These are phyloP conservation scores for Triticum turgidum DNA, from an alignment of 176 grass and related monocot genomes.

Conservation along the genomic window DNA sequence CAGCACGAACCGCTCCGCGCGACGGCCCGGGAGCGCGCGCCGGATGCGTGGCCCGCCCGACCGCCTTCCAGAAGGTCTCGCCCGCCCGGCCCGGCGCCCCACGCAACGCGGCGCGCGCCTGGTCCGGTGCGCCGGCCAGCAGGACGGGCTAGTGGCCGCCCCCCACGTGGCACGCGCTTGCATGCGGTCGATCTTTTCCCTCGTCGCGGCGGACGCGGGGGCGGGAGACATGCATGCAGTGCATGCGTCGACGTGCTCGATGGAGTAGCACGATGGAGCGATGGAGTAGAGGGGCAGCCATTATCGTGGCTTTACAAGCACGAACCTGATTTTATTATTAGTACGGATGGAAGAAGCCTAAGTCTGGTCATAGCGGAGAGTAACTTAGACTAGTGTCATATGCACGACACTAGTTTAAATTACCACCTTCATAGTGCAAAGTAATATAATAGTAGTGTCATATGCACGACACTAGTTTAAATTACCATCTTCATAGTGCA, in stretches of 20 bases:
- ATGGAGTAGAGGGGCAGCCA: not conserved
- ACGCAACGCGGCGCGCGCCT: not conserved
- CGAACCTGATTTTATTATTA: not conserved
- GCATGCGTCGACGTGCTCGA: not conserved
- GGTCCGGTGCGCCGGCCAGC: not conserved
- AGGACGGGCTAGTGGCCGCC: not conserved
- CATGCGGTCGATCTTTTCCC: not conserved
- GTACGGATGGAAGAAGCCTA: not conserved
- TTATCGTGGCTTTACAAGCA: not conserved
- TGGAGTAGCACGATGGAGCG: not conserved
- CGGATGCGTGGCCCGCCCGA: not conserved
- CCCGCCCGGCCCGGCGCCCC: not conserved
- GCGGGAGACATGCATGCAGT: slow-evolving; percentile 11
- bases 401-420: no score
- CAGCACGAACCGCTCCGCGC: not conserved
- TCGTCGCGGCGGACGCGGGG: not conserved
- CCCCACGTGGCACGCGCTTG: slow-evolving; percentile 1
- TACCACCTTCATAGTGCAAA: no score
- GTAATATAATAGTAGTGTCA: no score
- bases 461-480: no score
- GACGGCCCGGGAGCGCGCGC: not conserved
- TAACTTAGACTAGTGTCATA: no score
- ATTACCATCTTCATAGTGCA: no score
- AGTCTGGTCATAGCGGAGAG: no score
- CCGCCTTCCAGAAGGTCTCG: not conserved